Percentiles rank a stretch among this genome's conserved stretches.
phyloP scores from a whole-genome alignment of 164 flowering plant genomes.

The Hamamelis virginiana region DNA sequence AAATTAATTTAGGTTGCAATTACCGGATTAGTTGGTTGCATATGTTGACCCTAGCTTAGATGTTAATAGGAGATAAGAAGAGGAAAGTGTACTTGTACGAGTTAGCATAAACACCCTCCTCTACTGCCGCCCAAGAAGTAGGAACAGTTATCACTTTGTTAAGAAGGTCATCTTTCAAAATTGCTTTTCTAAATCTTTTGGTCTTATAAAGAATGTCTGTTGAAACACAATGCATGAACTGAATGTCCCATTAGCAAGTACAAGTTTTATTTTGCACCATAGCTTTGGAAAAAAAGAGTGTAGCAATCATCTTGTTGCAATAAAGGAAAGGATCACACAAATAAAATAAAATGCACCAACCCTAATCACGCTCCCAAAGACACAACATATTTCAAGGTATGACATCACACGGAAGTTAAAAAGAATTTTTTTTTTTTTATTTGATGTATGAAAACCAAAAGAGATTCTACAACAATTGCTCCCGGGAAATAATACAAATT shows the following conservation, averaged over 20 bases:
- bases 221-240: not conserved
- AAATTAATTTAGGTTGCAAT: not conserved
- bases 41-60: not conserved
- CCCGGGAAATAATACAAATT: no score
- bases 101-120: not conserved
- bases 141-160: not conserved
- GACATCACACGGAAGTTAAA: not conserved
- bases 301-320: no score
- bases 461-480: not conserved
- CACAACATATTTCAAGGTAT: no score
- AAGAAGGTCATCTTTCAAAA: not conserved
- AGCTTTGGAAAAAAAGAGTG: no score
- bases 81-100: constrained; percentile 8
- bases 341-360: no score
- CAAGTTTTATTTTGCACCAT: no score
- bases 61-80: not conserved
- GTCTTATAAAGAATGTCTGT: not conserved
- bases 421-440: not conserved
- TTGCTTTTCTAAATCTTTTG: not conserved
- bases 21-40: not conserved
- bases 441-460: not conserved
- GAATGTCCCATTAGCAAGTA: not conserved
- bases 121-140: not conserved
- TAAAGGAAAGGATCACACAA: no score
- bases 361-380: no score